Evolutionary conservation across 2,329 filamentous ascomycete genomes (phyloP), one percentile per base, ranked within the genome.

Genomic region (Penicillium sp.): DNA sequence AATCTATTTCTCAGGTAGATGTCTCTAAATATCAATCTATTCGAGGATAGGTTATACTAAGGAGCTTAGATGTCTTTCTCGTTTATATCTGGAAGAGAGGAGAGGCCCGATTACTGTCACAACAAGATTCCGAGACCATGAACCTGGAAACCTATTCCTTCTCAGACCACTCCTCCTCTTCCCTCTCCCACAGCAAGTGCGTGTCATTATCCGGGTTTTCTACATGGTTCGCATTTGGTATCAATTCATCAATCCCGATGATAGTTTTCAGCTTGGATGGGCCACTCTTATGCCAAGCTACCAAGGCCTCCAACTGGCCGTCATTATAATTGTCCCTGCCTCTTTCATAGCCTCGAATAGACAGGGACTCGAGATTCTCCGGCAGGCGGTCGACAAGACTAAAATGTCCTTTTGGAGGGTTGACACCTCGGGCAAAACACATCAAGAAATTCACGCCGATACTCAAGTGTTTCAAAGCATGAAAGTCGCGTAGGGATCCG

Each of bases 141-240:
- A 18, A 16, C 12, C 14, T 40, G 16, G 16, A 8, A 43, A 23
- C 35, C 35, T 40, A 40, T 21, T 43, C 40, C 20, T 43, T 20
- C 20, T 57, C 55, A 26, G 55, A 52, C 55, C 55, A 57, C 11
- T 57, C 55, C 18, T 47, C 48, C 26, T 57, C 48, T 35, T 57
- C 47, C 8, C 7, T 40, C 7, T 52, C 24, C 55, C 48, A 52
- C 40, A 52, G 18, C 20, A 46, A 38, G 33, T 55, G 21, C 12
- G 24, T 42, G 18, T 52, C 55, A 3, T 52, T 20, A 33, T 57
- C 42, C 33, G 55, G 48, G 45, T 38, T 8, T 5, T 23, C 20
- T 23, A 57, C 30, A 26, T 18, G 33, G 6, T 9, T 7, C 8
- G 48, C 48, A 16, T 20, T 52, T n/a, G 45, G 26, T 40, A 57